A percentile compares a stretch with the other conserved stretches of the same genome.
phyloP scores from a whole-genome alignment of 495 filamentous ascomycete species.

The Daldinia decipiens region DNA sequence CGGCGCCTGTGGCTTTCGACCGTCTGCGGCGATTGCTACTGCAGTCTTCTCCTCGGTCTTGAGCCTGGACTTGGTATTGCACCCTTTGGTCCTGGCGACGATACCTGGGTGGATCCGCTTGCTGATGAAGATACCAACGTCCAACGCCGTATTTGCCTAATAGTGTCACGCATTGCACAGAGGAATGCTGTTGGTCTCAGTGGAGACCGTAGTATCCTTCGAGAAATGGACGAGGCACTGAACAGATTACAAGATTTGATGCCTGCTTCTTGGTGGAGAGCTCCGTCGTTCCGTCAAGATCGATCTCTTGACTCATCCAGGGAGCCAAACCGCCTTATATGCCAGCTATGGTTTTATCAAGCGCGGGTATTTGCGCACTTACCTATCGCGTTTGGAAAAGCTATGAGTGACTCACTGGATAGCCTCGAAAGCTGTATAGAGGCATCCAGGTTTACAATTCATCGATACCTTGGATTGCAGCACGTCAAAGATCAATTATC shows the following conservation, averaged over 20 bases:
- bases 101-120: constrained; percentile 20
- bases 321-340: constrained; percentile 23
- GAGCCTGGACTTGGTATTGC: constrained; percentile 14
- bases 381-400: constrained; percentile 4
- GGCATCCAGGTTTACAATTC: neutral
- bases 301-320: constrained; percentile 13
- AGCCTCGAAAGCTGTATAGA: constrained; percentile 4
- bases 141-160: constrained; percentile 7
- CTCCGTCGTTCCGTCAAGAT: constrained; percentile 16
- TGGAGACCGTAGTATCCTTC: neutral
- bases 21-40: constrained; percentile 24
- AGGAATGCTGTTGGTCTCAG: neutral
- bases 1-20: constrained; percentile 22
- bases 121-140: constrained; percentile 11
- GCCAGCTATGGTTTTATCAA: constrained; percentile 23
- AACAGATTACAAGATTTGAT: constrained; percentile 7
- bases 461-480: constrained; percentile 1
- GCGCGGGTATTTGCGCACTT: constrained; percentile 17
- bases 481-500: neutral
- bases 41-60: constrained; percentile 27
- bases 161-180: neutral
- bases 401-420: neutral
- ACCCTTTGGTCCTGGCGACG: constrained; percentile 22
- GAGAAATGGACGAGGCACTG: neutral
- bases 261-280: constrained; percentile 19